Conservation (phyloP, 805 yeast species). For the Candida broadrunensis region DNA sequence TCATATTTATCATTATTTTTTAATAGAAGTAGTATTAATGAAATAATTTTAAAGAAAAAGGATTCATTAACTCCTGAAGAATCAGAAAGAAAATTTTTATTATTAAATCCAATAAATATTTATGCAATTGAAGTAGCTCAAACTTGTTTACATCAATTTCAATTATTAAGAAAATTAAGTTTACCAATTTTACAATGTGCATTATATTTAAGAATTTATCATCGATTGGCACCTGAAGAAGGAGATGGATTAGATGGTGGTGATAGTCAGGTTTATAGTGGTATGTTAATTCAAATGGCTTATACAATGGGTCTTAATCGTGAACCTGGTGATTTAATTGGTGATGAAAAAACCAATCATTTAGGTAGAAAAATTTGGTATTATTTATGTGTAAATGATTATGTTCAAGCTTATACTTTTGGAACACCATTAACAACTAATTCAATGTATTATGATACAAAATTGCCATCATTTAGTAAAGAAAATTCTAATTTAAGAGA, state of each 20-base stretch:
- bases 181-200: slow-evolving; percentile 29
- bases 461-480: slow-evolving; percentile 28
- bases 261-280: slow-evolving; percentile 23
- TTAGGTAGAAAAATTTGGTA: slow-evolving; percentile 30
- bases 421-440: slow-evolving; percentile 44
- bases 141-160: slow-evolving; percentile 54
- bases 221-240: slow-evolving; percentile 36
- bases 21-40: slow-evolving; percentile 24
- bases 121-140: slow-evolving; percentile 49
- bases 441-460: slow-evolving; percentile 45
- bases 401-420: slow-evolving; percentile 36
- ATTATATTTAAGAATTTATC: slow-evolving; percentile 24
- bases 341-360: slow-evolving; percentile 14
- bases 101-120: slow-evolving; percentile 46
- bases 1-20: slow-evolving; percentile 39
- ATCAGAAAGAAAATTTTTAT: slow-evolving; percentile 33
- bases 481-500: slow-evolving; percentile 35
- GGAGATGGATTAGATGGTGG: slow-evolving; percentile 42
- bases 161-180: slow-evolving; percentile 35
- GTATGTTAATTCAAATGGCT: slow-evolving; percentile 35
- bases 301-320: slow-evolving; percentile 36
- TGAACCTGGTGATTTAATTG: slow-evolving; percentile 32
- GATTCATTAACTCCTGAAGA: slow-evolving; percentile 21
- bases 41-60: slow-evolving; percentile 18
- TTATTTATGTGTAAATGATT: slow-evolving; percentile 28